These are phyloP conservation scores for Blechomonas ayalai DNA, from an alignment of 208 protist species.

Conservation along the genomic window DNA sequence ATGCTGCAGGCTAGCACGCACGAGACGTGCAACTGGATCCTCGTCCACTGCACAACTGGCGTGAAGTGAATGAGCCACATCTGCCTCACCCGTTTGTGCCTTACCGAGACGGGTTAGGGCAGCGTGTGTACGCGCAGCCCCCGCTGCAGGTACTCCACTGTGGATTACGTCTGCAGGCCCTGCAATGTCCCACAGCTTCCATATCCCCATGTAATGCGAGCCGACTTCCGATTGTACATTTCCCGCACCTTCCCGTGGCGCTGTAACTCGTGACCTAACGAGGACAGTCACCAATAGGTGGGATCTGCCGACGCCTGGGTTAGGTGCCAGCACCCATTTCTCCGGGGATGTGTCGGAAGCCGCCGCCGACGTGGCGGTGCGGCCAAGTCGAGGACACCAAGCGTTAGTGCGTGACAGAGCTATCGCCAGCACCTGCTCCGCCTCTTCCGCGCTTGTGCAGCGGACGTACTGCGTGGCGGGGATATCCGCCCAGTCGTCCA, in stretches of 20 bases:
- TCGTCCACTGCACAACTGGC: constrained; percentile 18
- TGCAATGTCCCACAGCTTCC: constrained; percentile 12
- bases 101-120: constrained; percentile 15
- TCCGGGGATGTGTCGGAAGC: too few relatives aligned
- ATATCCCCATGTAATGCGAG: constrained; percentile 4
- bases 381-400: too few relatives aligned
- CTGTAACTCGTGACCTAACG: constrained; percentile 8
- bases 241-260: constrained; percentile 9
- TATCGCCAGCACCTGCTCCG: constrained; percentile 7
- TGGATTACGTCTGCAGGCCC: too few relatives aligned
- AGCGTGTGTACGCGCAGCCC: constrained; percentile 6
- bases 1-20: constrained; percentile 10
- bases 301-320: constrained; percentile 5
- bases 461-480: constrained; percentile 27
- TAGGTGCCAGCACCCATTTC: too few relatives aligned
- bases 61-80: constrained; percentile 2
- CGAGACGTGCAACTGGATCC: constrained; percentile 8
- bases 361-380: too few relatives aligned
- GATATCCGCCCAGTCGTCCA: constrained; percentile 28
- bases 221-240: too few relatives aligned
- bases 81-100: neutral
- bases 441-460: constrained; percentile 6
- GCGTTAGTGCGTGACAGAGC: constrained; percentile 9
- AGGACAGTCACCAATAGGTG: constrained; percentile 6
- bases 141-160: constrained; percentile 4